phyloP scores from a whole-genome alignment of 352 stramenopile species.

The Albugo laibachii region DNA sequence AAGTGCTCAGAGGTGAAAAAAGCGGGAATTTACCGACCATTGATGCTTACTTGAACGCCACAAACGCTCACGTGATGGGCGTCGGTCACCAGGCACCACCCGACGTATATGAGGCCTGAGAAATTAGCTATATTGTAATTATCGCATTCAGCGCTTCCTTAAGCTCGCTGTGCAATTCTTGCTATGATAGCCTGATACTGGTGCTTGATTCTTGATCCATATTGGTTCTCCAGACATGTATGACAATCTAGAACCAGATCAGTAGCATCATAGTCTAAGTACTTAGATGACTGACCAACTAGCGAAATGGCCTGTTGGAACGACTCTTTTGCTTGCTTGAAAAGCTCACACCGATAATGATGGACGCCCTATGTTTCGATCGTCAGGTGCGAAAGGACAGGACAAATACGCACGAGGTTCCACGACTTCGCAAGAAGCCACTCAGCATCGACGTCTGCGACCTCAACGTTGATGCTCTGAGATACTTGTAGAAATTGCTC shows the following conservation, averaged over 20 bases:
- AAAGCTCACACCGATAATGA: constrained; percentile 6
- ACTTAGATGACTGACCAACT: too few relatives aligned
- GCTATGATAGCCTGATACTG: background rate
- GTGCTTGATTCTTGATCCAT: too few relatives aligned
- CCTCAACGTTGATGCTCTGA: constrained; percentile 19
- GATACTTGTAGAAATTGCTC: constrained; percentile 37
- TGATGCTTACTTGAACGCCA: constrained; percentile 46
- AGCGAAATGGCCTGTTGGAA: too few relatives aligned
- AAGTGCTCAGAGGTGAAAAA: constrained; percentile 70
- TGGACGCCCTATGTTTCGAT: constrained; percentile 7
- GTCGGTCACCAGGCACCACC: constrained; percentile 16
- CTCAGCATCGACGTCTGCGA: constrained; percentile 30
- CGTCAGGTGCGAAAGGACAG: background rate
- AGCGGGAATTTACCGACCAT: constrained; percentile 46
- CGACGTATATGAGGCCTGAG: constrained; percentile 27
- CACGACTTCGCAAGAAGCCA: constrained; percentile 58
- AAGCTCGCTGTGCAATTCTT: background rate
- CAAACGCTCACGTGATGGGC: constrained; percentile 41
- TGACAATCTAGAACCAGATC: too few relatives aligned
- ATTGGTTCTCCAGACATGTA: too few relatives aligned
- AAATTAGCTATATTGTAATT: background rate
- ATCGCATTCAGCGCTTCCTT: background rate
- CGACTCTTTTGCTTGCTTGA: background rate
- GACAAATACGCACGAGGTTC: constrained; percentile 33
- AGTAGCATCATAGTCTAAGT: too few relatives aligned